Evolutionary conservation across 257 asterid species (phyloP).

Genomic region (Nicotiana obtusifolia): DNA sequence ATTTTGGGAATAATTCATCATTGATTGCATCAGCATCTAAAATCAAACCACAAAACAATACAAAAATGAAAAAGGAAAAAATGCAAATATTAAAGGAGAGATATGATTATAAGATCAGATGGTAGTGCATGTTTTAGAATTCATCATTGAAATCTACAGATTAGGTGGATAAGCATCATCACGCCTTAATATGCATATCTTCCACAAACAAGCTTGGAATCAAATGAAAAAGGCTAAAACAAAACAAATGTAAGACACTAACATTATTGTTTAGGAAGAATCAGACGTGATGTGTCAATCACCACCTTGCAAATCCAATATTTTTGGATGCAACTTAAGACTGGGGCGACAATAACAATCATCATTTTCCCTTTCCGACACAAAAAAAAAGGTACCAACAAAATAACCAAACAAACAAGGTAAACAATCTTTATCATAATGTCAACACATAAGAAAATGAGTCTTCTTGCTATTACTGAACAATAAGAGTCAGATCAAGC

Average conservation of each 20-base stretch:
- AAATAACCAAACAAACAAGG: background rate
- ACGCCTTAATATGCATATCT: background rate
- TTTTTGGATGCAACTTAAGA: slow-evolving; percentile 24
- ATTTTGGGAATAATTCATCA: background rate
- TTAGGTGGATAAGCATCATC: slow-evolving; percentile 43
- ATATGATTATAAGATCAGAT: slow-evolving; percentile 49
- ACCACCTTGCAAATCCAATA: slow-evolving; percentile 25
- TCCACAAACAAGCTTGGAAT: background rate
- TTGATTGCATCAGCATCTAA: background rate
- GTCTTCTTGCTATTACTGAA: background rate
- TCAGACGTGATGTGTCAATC: slow-evolving; percentile 29
- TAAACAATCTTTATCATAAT: background rate
- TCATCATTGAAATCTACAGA: slow-evolving; percentile 61
- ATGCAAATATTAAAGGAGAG: background rate
- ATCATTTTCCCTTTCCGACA: slow-evolving; percentile 16
- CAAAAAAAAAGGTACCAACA: background rate
- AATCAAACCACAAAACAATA: background rate
- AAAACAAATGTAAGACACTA: background rate
- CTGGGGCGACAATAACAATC: slow-evolving; percentile 44
- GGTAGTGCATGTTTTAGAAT: slow-evolving; percentile 64
- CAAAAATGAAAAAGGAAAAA: background rate
- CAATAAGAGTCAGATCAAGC: background rate
- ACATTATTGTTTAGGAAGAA: background rate
- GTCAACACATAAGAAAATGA: background rate
- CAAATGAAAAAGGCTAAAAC: background rate